phyloP scores from a whole-genome alignment of 1,284 basidiomycete species.

The Heterobasidion parviporum region DNA sequence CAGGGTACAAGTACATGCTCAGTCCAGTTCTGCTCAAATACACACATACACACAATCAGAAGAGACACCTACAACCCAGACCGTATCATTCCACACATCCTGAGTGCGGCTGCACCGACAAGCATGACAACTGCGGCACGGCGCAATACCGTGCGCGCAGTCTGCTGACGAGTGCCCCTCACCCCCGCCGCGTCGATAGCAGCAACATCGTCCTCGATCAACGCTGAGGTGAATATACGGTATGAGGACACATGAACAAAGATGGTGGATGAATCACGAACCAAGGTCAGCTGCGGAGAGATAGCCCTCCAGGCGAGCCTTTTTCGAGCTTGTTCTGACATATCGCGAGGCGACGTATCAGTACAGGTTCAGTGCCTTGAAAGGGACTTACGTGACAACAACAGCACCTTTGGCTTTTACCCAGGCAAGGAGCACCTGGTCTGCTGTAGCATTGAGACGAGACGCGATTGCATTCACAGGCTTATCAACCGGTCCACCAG shows the following conservation, averaged over 20 bases:
- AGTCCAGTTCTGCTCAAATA: too few species aligned
- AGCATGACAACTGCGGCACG: slow-evolving; percentile 17
- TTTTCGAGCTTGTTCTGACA: slow-evolving; percentile 42
- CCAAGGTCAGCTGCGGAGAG: slow-evolving; percentile 40
- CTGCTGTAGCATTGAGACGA: slow-evolving; percentile 50
- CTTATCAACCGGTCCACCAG: slow-evolving; percentile 69
- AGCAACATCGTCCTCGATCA: slow-evolving; percentile 30
- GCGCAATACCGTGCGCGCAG: slow-evolving; percentile 14
- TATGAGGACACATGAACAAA: slow-evolving; percentile 1
- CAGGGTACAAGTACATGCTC: too few species aligned
- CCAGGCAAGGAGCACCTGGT: slow-evolving; percentile 70
- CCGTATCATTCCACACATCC: neutral
- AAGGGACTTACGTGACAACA: slow-evolving; percentile 49
- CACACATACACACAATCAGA: too few species aligned
- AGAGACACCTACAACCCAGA: neutral
- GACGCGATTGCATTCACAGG: slow-evolving; percentile 49
- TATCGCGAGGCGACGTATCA: neutral
- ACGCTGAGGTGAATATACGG: slow-evolving; percentile 12
- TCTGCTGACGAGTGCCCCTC: slow-evolving; percentile 16
- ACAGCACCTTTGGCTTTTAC: slow-evolving; percentile 56
- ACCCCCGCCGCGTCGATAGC: slow-evolving; percentile 35
- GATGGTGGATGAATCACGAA: slow-evolving; percentile 17
- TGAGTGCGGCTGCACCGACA: slow-evolving; percentile 16
- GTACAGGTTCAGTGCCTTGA: too few species aligned
- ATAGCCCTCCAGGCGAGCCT: slow-evolving; percentile 47